Base-by-base conservation (phyloP, 805 yeast species). In the Lipomyces yamanashiensis region DNA sequence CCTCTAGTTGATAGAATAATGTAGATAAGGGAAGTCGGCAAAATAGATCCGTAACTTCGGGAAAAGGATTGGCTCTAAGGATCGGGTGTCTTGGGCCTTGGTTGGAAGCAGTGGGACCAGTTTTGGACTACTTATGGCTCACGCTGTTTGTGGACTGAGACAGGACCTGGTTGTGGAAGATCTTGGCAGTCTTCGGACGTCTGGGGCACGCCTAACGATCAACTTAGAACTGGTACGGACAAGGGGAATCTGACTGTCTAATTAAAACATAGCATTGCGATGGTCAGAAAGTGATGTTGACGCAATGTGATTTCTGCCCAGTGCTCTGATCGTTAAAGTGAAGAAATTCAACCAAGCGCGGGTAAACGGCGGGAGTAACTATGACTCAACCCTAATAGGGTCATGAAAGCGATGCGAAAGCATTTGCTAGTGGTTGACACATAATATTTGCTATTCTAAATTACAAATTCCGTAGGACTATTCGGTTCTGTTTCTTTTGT, bases 301-400 rank as follows among this genome's bases (percentile, higher is more conserved):
- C 79, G 75, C 79, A 76, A 76, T 77, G 79, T 77, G 79, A 77
- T 75, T 76, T 77, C 78, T 76, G 78, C 78, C 80, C 80, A 77
- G 76, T 74, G 75, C 76, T 74, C 75, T 73, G 74, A 76, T 75
- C 76, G 78, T 76, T 77, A 75, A 76, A 75, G 79, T 75, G 78
- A 74, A 75, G 77, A 75, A 74, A 75, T 75, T 76, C 78, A 75
- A 76, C 78, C 77, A 76, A 76, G 78, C 78, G 79, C 79, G 78
- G 79, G 79, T 77, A 77, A 77, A 76, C 78, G 79, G 78, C 79
- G 79, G 80, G 79, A 77, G 80, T 77, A 76, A 76, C 80, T 77
- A 76, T 77, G 79, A 75, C 78, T 75, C n/a, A n/a, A n/a, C n/a
- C n/a, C n/a, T n/a, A n/a, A n/a, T n/a, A n/a, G n/a, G n/a, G n/a